Base-by-base conservation (phyloP, 2,329 filamentous ascomycete species). In the Parafenestella ontariensis region DNA sequence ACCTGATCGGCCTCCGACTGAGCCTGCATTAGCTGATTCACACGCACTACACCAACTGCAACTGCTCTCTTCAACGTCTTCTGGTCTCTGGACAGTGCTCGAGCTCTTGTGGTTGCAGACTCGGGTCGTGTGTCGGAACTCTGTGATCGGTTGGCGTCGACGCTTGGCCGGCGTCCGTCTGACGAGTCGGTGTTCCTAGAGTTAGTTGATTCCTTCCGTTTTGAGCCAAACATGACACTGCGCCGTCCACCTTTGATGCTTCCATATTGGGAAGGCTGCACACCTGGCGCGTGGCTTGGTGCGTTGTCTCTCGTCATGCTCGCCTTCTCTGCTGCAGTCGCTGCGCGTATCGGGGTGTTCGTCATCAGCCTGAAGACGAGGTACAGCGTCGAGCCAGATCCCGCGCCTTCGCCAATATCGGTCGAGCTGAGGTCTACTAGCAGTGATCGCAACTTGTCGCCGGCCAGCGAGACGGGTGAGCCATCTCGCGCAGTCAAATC, bases 351-450 rank as follows among this genome's bases (percentile, higher is more conserved):
- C 63, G 77, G 76, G 68, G 86, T 85, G 44, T 82, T 81, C 3
- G 87, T 84, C 44, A 92, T 83, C 7, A 97, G 85, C 66, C 90
- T 92, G 60, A 95, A 89, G 3, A 97, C 87, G 1, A 99, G 82
- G 71, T 90, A 97, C 18, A 98, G 78, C 46, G 92, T 89, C 3
- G 86, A 85, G 43, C 89, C 89, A 8, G 85, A 83, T 2, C 88
- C 78, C n/a, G 82, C 78, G 10, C 80, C 82, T 63, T 87, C 83
- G n/a, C 85, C 85, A 52, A 89, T 81, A 66, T 97, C 93, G 44
- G 87, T 84, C 0, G 90, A 85, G 34, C 88, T 91, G 17, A 99
- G 80, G 67, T 98, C 92, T 2, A 91, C 88, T 64, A 98, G 97
- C 2, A 99, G 82, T 0, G 92, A 96, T 69, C 89, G 91, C 71